These are phyloP conservation scores for Penicillium paneum DNA, from an alignment of 2,329 filamentous ascomycete species.

Conservation along the genomic window DNA sequence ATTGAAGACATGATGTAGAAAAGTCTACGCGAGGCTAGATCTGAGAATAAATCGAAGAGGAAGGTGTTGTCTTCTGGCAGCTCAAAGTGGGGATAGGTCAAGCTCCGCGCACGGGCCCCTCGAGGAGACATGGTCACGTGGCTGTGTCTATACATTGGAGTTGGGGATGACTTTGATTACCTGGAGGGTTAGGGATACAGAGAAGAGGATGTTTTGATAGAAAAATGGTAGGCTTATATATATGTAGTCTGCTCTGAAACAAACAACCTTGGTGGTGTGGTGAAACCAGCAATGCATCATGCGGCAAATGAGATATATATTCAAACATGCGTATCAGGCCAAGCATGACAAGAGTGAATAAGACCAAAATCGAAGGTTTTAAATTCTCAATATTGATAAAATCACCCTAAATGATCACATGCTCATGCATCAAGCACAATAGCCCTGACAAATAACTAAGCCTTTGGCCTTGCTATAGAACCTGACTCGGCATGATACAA, in stretches of 20 bases:
- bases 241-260: neutral
- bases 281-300: neutral
- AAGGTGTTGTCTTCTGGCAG: neutral
- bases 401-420: no score
- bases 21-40: neutral
- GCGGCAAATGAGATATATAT: neutral
- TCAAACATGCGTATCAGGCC: no score
- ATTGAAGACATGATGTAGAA: slow-evolving; percentile 18
- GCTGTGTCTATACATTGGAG: neutral
- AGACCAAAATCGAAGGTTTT: neutral
- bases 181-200: neutral
- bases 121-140: neutral
- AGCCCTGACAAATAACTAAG: neutral
- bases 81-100: neutral
- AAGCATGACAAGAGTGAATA: neutral
- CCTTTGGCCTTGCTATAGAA: neutral
- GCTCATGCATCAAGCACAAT: neutral
- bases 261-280: neutral
- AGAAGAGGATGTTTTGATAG: neutral
- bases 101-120: neutral
- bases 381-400: neutral
- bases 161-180: neutral
- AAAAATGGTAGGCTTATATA: neutral
- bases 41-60: neutral
- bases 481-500: neutral